Base-by-base conservation (phyloP, 1,284 basidiomycete genomes). In the Apiotrichum sp. region DNA sequence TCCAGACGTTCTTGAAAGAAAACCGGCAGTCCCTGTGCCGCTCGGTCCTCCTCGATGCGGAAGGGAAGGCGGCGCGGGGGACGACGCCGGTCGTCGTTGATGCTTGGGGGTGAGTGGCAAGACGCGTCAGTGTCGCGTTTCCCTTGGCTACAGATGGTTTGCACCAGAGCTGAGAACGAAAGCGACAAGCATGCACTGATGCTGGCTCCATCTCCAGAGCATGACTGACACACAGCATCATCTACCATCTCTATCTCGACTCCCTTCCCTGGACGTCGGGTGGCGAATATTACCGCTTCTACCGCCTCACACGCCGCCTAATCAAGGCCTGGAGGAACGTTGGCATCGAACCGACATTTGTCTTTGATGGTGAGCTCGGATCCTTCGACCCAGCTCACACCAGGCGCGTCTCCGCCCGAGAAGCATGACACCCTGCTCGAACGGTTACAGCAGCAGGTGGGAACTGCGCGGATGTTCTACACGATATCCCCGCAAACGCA, bases 221-320 rank as follows among this genome's bases (percentile, higher is more conserved):
- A 43, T 2, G 9, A 11, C 47, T 48, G 47, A 48, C 22, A 38
- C 47, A 8, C 66, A 93, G 89, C 34, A 86, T 93, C 73, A 86
- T 93, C 61, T 92, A 85, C 71, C 80, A 83, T 59, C 65, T 92
- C 11, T 81, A 87, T 62, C 77, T 81, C 42, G 80, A 81, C 58
- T 80, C 79, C 53, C 75, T 90, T 41, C 84, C 87, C 4, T 92
- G 88, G 88, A 85, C 88, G 0, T 89, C 88, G 59, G 90, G 90
- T 3, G 90, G 90, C 41, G 89, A 93, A 72, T 89, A 89, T 66
- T 69, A 77, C 2, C 78, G 80, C 38, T 86, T 89, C 65, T 78
- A 78, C 16, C 66, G 72, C 10, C 70, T 84, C 8, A 78, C 87
- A 3, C 75, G 75, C 44, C 74, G 69, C 45, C 79, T 87, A 14